These are phyloP conservation scores for Russula brevipes DNA, from an alignment of 768 basidiomycete genomes.

Conservation along the genomic window DNA sequence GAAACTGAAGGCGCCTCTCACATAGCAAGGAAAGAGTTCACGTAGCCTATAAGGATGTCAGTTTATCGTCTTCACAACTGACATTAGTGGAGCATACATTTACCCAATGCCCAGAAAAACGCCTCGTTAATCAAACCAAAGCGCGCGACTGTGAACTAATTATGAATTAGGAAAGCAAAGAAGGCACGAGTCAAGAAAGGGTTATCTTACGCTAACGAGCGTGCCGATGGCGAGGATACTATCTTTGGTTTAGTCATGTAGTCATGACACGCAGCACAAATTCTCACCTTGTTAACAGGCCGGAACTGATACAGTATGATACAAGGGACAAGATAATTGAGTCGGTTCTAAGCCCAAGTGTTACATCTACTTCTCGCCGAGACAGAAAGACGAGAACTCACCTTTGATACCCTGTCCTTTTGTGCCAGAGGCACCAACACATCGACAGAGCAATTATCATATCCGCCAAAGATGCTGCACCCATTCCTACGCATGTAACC, in stretches of 20 bases:
- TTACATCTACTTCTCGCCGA: too few species aligned
- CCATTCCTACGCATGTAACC: constrained; percentile 44
- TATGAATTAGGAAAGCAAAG: neutral
- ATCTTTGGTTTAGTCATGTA: neutral
- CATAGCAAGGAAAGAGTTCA: constrained; percentile 49
- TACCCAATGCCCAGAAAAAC: constrained; percentile 48
- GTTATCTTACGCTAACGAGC: constrained; percentile 21
- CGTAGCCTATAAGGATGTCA: constrained; percentile 38
- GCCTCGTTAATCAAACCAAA: constrained; percentile 44
- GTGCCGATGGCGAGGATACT: constrained; percentile 24
- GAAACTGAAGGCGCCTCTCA: constrained; percentile 28
- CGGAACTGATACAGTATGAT: constrained; percentile 29
- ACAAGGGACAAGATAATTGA: constrained; percentile 28
- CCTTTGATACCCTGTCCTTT: too few species aligned
- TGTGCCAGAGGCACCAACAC: too few species aligned
- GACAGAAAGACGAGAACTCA: too few species aligned
- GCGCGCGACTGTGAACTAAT: constrained; percentile 34
- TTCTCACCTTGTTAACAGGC: constrained; percentile 28
- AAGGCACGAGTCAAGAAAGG: too few species aligned
- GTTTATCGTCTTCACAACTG: neutral
- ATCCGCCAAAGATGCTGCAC: constrained; percentile 46
- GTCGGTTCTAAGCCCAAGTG: constrained; percentile 32
- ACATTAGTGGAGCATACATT: constrained; percentile 37
- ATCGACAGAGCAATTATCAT: constrained; percentile 45
- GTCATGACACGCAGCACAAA: neutral